phyloP scores from a whole-genome alignment of 1,139 yeast species.

The Kodamaea ohmeri region DNA sequence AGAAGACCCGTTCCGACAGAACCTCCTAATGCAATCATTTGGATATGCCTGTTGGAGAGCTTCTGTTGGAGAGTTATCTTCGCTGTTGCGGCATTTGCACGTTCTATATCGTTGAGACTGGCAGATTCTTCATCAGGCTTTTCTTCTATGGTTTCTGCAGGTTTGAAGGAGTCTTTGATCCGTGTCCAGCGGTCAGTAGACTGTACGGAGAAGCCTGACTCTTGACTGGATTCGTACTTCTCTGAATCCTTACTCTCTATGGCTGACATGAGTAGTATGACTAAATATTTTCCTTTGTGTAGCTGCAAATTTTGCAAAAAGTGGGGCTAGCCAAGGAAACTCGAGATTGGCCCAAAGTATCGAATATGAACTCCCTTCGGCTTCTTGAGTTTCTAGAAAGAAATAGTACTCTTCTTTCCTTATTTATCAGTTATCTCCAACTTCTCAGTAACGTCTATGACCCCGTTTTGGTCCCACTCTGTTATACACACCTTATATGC shows the following conservation, averaged over 20 bases:
- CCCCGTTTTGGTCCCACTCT: too few species aligned
- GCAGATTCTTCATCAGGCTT: slow-evolving; percentile 9
- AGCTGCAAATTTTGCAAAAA: slow-evolving; percentile 7
- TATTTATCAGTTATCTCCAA: too few species aligned
- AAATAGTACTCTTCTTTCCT: too few species aligned
- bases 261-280: neutral
- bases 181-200: slow-evolving; percentile 9
- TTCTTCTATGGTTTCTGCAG: slow-evolving; percentile 10
- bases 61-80: slow-evolving; percentile 37
- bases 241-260: slow-evolving; percentile 4
- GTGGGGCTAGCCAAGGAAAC: neutral
- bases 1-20: slow-evolving; percentile 46
- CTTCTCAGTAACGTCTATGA: too few species aligned
- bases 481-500: too few species aligned
- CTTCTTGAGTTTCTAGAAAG: too few species aligned
- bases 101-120: slow-evolving; percentile 32
- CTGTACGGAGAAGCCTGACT: neutral
- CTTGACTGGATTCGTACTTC: slow-evolving; percentile 7
- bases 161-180: slow-evolving; percentile 16
- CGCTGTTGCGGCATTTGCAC: slow-evolving; percentile 37
- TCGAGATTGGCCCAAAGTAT: too few species aligned
- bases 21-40: slow-evolving; percentile 48
- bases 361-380: too few species aligned
- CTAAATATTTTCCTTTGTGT: slow-evolving; percentile 5
- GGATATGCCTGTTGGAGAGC: slow-evolving; percentile 41